These are phyloP conservation scores for Dothideomycetidae sp. DNA, from an alignment of 2,329 filamentous ascomycete species.

Conservation along the genomic window DNA sequence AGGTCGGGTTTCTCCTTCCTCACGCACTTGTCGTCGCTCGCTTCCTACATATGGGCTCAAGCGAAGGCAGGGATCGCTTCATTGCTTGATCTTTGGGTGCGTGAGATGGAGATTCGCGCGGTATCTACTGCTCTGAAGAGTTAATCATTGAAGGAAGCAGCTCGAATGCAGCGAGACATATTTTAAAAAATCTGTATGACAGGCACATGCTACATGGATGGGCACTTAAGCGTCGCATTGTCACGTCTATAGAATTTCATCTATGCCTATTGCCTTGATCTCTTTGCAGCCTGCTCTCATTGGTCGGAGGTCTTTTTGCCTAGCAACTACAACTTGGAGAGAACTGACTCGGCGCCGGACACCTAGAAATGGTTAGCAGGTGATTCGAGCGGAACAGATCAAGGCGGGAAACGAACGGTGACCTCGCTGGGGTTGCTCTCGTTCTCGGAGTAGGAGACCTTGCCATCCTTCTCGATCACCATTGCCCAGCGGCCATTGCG, in stretches of 20 bases:
- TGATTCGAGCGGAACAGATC: conserved; percentile 10
- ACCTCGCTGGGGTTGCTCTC: conserved; percentile 43
- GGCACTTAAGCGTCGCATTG: too few species aligned
- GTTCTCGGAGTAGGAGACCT: conserved; percentile 65
- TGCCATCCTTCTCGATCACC: conserved; percentile 63
- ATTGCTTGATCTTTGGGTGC: conserved; percentile 28
- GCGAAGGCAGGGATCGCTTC: conserved; percentile 24
- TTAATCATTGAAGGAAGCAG: conserved; percentile 33
- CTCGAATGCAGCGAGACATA: conserved; percentile 37
- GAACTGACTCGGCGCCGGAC: conserved; percentile 33
- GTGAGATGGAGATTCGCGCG: conserved; percentile 32
- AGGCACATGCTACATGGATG: too few species aligned
- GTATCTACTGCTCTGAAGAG: conserved; percentile 39
- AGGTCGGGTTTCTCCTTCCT: conserved; percentile 15
- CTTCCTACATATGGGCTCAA: conserved; percentile 15
- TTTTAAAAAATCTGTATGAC: too few species aligned
- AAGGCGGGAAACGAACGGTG: conserved; percentile 24
- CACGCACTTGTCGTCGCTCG: conserved; percentile 23
- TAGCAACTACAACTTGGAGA: conserved; percentile 37
- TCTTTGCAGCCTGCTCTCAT: not conserved
- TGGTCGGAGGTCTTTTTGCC: too few species aligned
- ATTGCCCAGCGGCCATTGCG: conserved; percentile 69
- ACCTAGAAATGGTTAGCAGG: conserved; percentile 28
- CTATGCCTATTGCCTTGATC: not conserved
- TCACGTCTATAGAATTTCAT: not conserved